Conservation (phyloP, 2,329 filamentous ascomycete species). For the Fusarium xyrophilum region DNA sequence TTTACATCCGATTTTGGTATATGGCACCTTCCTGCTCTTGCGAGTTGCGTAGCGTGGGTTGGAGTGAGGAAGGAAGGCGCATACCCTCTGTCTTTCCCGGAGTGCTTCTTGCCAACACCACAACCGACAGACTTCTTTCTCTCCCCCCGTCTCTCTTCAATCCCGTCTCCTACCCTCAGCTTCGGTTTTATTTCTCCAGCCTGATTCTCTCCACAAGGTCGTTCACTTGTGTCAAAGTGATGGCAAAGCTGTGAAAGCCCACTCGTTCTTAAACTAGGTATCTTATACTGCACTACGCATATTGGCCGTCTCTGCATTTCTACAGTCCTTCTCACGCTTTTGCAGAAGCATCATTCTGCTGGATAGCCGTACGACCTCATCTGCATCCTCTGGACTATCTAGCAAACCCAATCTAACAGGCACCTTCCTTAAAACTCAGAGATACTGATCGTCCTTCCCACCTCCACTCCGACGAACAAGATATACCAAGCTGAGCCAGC, state of each 20-base stretch:
- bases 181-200: conserved; percentile 5
- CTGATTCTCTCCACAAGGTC: conserved; percentile 3
- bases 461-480: conserved; percentile 28
- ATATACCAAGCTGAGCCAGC: conserved; percentile 32
- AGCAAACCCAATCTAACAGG: conserved; percentile 39
- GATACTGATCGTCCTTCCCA: conserved; percentile 23
- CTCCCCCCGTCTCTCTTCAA: neutral
- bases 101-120: neutral
- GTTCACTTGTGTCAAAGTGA: conserved; percentile 8
- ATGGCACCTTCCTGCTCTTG: neutral
- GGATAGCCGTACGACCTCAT: neutral
- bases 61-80: conserved; percentile 13
- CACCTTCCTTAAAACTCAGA: conserved; percentile 42
- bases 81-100: neutral
- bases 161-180: neutral
- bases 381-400: conserved; percentile 19
- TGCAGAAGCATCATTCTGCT: conserved; percentile 9
- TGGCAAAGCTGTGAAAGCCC: conserved; percentile 21
- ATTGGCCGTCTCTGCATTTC: neutral
- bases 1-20: neutral
- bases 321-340: conserved; percentile 7
- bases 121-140: neutral
- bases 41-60: neutral
- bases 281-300: conserved; percentile 13
- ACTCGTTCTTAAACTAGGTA: conserved; percentile 18